A percentile compares a stretch with the other conserved stretches of the same genome.
phyloP scores from a whole-genome alignment of 2,329 filamentous ascomycete species.

The Epicoccum sorghinum region DNA sequence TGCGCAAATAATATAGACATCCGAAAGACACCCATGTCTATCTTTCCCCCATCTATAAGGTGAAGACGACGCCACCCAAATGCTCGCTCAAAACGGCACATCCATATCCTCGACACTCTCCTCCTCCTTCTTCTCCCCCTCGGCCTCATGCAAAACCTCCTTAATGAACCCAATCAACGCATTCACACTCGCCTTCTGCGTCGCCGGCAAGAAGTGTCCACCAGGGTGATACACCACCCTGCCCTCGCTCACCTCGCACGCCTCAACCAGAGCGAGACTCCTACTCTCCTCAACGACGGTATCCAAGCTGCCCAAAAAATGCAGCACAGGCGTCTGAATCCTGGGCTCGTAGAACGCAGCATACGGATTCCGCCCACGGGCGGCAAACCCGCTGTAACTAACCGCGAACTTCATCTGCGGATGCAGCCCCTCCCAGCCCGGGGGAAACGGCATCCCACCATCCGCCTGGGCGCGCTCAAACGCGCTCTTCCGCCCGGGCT shows the following conservation, averaged over 20 bases:
- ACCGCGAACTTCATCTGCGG: conserved; percentile 67
- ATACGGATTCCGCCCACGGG: conserved; percentile 65
- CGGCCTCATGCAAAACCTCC: conserved; percentile 54
- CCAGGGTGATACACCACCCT: conserved; percentile 77
- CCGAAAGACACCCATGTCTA: conserved; percentile 15
- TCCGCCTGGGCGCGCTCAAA: conserved; percentile 54
- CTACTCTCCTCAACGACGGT: conserved; percentile 83
- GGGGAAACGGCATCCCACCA: conserved; percentile 58
- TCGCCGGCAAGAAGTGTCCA: conserved; percentile 82
- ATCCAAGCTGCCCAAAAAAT: conserved; percentile 83
- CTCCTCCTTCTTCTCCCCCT: conserved; percentile 51
- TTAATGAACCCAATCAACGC: conserved; percentile 75
- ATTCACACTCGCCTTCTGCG: conserved; percentile 79
- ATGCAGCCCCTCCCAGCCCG: conserved; percentile 50
- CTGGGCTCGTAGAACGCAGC: conserved; percentile 74
- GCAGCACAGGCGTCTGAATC: conserved; percentile 77
- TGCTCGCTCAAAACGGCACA: conserved; percentile 62
- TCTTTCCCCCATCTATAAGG: conserved; percentile 10
- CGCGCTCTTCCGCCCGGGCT: conserved; percentile 57
- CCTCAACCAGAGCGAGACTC: conserved; percentile 70
- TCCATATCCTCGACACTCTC: conserved; percentile 72
- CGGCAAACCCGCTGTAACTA: conserved; percentile 77
- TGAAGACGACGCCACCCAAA: conserved; percentile 24
- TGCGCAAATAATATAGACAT: conserved; percentile 48
- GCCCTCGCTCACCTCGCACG: conserved; percentile 60